A percentile compares a stretch with the other conserved stretches of the same genome.
These are phyloP conservation scores for Acanthamoeba divionensis DNA, from an alignment of 208 protist genomes.

Conservation along the genomic window DNA sequence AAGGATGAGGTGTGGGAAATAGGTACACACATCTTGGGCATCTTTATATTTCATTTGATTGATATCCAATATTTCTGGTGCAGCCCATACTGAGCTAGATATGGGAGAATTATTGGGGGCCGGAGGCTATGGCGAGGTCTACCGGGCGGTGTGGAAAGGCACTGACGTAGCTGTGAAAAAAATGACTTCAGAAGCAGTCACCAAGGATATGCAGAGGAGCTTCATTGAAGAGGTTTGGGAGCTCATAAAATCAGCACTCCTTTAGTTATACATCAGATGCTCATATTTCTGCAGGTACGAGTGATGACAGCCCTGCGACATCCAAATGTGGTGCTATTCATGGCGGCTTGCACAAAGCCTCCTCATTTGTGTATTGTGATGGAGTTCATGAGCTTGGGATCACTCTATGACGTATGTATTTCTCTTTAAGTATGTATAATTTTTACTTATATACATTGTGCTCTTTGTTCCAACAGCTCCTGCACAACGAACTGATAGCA, in stretches of 20 bases:
- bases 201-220: background rate
- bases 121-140: background rate
- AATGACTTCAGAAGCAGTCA: too few relatives aligned
- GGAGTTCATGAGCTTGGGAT: background rate
- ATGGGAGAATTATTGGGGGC: background rate
- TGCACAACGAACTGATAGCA: background rate
- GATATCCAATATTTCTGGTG: too few relatives aligned
- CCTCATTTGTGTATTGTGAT: background rate
- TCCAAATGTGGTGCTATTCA: slow-evolving; percentile 32
- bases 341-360: background rate
- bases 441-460: background rate
- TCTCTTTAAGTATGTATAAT: background rate
- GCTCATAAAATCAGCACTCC: too few relatives aligned
- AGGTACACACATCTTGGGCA: too few relatives aligned
- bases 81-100: background rate
- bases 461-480: background rate
- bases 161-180: background rate
- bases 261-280: too few relatives aligned
- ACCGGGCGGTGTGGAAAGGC: background rate
- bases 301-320: background rate
- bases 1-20: too few relatives aligned
- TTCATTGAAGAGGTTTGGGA: too few relatives aligned
- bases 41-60: too few relatives aligned
- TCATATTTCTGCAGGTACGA: too few relatives aligned
- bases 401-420: background rate